These are phyloP conservation scores for Suhomyces wounanorum DNA, from an alignment of 1,139 yeast genomes.

Conservation along the genomic window DNA sequence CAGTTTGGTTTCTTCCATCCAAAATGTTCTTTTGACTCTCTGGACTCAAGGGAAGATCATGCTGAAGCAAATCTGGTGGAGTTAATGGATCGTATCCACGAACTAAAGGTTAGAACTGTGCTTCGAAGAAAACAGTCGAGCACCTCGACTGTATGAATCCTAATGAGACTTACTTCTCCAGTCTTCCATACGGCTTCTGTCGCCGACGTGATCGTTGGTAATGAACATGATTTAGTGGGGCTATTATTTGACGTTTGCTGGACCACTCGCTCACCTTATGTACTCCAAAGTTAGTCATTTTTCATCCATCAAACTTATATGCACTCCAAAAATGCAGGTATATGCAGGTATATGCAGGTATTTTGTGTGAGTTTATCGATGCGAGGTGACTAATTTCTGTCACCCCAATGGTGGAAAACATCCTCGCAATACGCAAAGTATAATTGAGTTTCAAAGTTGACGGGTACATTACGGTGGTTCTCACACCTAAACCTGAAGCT, in stretches of 20 bases:
- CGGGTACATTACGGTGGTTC: not conserved
- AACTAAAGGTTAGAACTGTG: slow-evolving; percentile 16
- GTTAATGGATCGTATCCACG: slow-evolving; percentile 90
- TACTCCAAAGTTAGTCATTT: slow-evolving; percentile 9
- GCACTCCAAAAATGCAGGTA: not conserved
- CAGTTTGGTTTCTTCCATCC: slow-evolving; percentile 75
- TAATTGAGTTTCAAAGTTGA: not conserved
- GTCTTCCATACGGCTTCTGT: slow-evolving; percentile 79
- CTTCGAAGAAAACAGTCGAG: not conserved
- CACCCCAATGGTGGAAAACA: not conserved
- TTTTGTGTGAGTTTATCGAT: not conserved
- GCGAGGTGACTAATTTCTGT: not conserved
- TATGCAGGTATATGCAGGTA: not conserved
- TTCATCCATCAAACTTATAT: not conserved
- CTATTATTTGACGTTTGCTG: not conserved
- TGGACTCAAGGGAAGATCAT: slow-evolving; percentile 74
- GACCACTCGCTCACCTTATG: slow-evolving; percentile 2
- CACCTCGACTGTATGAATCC: not conserved
- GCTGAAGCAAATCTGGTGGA: slow-evolving; percentile 92
- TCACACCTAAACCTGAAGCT: too few relatives aligned
- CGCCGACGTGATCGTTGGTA: slow-evolving; percentile 79
- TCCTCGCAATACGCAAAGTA: not conserved
- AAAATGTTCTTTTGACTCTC: slow-evolving; percentile 62
- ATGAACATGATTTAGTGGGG: slow-evolving; percentile 60
- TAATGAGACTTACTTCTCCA: slow-evolving; percentile 71